These are phyloP conservation scores for Solanum raphanifolium DNA, from an alignment of 257 asterid species.

Conservation along the genomic window DNA sequence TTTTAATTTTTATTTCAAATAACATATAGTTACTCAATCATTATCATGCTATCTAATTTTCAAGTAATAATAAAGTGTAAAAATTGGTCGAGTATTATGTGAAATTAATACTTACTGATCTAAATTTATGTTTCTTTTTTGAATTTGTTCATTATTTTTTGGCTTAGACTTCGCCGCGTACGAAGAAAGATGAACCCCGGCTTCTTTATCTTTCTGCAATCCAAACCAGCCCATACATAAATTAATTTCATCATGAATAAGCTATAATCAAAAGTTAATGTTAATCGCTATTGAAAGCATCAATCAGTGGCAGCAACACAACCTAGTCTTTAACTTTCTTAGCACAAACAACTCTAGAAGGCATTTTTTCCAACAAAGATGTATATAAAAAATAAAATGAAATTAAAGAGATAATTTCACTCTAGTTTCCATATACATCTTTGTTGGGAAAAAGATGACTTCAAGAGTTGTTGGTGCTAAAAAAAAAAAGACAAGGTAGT, in stretches of 20 bases:
- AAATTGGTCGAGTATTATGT: too few relatives aligned
- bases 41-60: too few relatives aligned
- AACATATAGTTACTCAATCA: too few relatives aligned
- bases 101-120: too few relatives aligned
- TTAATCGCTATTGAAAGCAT: conserved; percentile 14
- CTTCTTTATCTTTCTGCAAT: neutral
- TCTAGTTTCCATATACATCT: neutral
- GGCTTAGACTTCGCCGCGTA: neutral
- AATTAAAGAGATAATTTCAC: neutral
- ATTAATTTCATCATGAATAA: conserved; percentile 4
- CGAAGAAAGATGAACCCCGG: neutral
- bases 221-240: neutral
- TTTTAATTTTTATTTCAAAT: too few relatives aligned
- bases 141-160: neutral
- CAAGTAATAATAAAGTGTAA: too few relatives aligned
- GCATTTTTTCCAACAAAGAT: neutral
- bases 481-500: neutral
- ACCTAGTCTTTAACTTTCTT: neutral
- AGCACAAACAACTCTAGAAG: neutral
- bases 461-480: neutral
- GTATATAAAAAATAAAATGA: neutral
- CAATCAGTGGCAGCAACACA: conserved; percentile 2
- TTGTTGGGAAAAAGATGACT: neutral
- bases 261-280: conserved; percentile 10
- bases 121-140: too few relatives aligned